phyloP scores from a whole-genome alignment of 2,329 filamentous ascomycete species.

The Stylonectria norvegica region DNA sequence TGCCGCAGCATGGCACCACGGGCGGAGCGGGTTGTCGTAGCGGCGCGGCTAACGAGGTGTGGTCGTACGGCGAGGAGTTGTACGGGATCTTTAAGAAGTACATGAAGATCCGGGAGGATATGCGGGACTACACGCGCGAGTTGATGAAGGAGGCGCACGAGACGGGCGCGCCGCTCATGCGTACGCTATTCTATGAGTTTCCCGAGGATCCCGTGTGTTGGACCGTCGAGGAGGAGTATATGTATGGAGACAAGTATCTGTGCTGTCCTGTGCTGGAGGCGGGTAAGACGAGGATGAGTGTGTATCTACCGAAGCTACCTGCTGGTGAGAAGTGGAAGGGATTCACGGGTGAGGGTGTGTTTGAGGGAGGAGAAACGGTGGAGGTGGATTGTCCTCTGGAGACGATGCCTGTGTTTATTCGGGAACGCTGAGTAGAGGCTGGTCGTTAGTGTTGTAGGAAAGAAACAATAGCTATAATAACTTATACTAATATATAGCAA shows the following conservation, averaged over 20 bases:
- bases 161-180: slow-evolving; percentile 58
- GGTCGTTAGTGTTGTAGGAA: too few relatives aligned
- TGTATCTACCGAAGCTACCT: slow-evolving; percentile 11
- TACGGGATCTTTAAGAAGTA: slow-evolving; percentile 60
- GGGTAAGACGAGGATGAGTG: slow-evolving; percentile 1
- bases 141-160: slow-evolving; percentile 60
- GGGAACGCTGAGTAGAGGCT: too few relatives aligned
- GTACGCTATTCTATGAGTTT: slow-evolving; percentile 43
- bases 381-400: slow-evolving; percentile 10
- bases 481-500: too few relatives aligned
- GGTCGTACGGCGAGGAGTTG: slow-evolving; percentile 60
- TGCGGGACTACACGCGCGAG: slow-evolving; percentile 55
- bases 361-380: slow-evolving; percentile 3
- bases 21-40: slow-evolving; percentile 42
- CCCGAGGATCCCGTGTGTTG: slow-evolving; percentile 23
- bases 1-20: slow-evolving; percentile 31
- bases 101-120: slow-evolving; percentile 53
- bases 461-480: not conserved
- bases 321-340: slow-evolving; percentile 7
- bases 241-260: slow-evolving; percentile 48
- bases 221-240: slow-evolving; percentile 59
- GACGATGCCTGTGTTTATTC: slow-evolving; percentile 13
- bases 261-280: slow-evolving; percentile 10
- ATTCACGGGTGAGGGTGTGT: slow-evolving; percentile 6
- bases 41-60: slow-evolving; percentile 61